These are phyloP conservation scores for Croton laevigatus DNA, from an alignment of 441 rosid genomes.

Conservation along the genomic window DNA sequence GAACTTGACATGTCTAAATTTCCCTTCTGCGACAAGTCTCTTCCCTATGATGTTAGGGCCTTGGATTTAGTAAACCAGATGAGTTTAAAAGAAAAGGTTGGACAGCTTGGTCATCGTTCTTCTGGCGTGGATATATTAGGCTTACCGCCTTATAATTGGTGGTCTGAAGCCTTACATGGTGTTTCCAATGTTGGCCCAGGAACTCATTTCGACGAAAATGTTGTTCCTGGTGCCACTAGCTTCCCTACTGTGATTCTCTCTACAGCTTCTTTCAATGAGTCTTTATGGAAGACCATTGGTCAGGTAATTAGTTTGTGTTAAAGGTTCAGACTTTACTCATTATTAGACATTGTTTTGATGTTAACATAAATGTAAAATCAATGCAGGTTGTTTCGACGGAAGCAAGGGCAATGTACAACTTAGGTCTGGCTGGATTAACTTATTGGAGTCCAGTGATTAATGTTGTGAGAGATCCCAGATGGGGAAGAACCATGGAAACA, in stretches of 20 bases:
- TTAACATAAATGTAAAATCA: constrained; percentile 11
- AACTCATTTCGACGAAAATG: constrained; percentile 28
- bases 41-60: too few species aligned
- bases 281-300: constrained; percentile 36
- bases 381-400: constrained; percentile 55
- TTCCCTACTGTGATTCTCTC: constrained; percentile 60
- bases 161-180: too few species aligned
- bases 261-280: constrained; percentile 56
- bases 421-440: constrained; percentile 28
- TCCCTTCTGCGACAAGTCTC: too few species aligned
- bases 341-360: neutral
- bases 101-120: too few species aligned
- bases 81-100: too few species aligned
- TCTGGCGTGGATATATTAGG: too few species aligned
- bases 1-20: too few species aligned
- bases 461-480: constrained; percentile 53
- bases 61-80: too few species aligned
- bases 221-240: constrained; percentile 60
- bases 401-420: constrained; percentile 50
- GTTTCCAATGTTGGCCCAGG: too few species aligned
- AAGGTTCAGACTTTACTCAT: neutral
- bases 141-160: too few species aligned
- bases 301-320: constrained; percentile 10
- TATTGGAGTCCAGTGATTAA: constrained; percentile 55
- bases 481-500: constrained; percentile 53